Evolutionary conservation across 805 yeast species (phyloP).

Genomic region (Ogataea trehalophila): DNA sequence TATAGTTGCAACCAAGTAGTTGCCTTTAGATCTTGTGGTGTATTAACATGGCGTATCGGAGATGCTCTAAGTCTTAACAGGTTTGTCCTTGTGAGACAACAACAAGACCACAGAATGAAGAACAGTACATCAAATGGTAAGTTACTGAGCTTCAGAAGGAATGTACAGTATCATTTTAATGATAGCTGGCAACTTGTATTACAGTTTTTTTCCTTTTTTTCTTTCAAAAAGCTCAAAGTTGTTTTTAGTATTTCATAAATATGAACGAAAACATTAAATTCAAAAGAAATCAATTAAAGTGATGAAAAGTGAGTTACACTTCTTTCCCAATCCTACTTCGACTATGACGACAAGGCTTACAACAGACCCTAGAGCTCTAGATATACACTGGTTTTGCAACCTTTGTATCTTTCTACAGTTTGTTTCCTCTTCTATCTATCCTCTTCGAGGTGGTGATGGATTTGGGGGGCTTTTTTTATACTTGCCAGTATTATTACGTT

Average conservation of each 20-base stretch:
- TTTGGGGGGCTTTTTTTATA: conserved; percentile 52
- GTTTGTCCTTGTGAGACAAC: no score
- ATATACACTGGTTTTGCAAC: conserved; percentile 26
- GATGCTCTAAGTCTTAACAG: no score
- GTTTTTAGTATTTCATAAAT: neutral
- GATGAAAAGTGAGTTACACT: conserved; percentile 49
- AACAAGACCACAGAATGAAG: neutral
- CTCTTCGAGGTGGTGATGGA: conserved; percentile 28
- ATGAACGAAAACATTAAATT: neutral
- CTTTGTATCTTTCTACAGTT: conserved; percentile 28
- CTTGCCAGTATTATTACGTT: conserved; percentile 78
- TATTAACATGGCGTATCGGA: no score
- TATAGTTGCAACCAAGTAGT: no score
- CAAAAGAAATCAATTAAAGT: conserved; percentile 6
- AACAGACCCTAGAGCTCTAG: conserved; percentile 34
- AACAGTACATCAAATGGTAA: conserved; percentile 1
- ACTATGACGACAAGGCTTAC: conserved; percentile 87
- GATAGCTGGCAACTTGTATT: neutral
- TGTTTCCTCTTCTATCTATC: conserved; percentile 22
- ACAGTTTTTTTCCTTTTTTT: neutral
- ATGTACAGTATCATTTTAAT: neutral
- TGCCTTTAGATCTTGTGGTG: no score
- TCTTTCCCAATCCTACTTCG: conserved; percentile 91
- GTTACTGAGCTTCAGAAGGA: neutral
- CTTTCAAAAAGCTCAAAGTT: neutral